A percentile compares a stretch with the other conserved stretches of the same genome.
Evolutionary conservation across 371 early-diverging fungal genomes (phyloP).

Genomic region (Actinomortierella wolfii): DNA sequence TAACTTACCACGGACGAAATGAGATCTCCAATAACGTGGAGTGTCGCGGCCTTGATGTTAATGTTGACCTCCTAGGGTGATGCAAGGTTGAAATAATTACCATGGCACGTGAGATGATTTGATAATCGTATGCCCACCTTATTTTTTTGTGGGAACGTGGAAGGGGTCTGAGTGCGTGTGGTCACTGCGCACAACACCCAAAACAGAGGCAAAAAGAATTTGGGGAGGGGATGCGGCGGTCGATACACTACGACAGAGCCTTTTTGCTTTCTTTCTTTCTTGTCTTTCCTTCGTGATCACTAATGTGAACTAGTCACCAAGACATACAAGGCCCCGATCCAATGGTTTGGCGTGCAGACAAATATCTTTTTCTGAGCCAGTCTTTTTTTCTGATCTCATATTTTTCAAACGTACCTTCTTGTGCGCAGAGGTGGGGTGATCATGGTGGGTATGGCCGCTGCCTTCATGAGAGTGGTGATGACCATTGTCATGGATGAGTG

Average conservation of each 20-base stretch:
- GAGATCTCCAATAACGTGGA: slow-evolving; percentile 88
- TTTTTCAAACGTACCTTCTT: slow-evolving; percentile 29
- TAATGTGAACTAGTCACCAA: too few relatives aligned
- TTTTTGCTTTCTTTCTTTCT: too few relatives aligned
- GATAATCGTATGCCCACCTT: too few relatives aligned
- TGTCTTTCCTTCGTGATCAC: too few relatives aligned
- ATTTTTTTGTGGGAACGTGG: too few relatives aligned
- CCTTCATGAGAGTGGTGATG: slow-evolving; percentile 32
- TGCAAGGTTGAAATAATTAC: slow-evolving; percentile 1
- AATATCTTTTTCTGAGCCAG: slow-evolving; percentile 4
- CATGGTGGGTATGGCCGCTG: slow-evolving; percentile 8
- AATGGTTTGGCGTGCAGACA: not conserved
- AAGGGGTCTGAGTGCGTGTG: too few relatives aligned
- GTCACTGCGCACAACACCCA: not conserved
- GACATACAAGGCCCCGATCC: not conserved
- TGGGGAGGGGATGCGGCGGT: too few relatives aligned
- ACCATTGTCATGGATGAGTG: slow-evolving; percentile 32
- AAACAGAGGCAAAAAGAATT: too few relatives aligned
- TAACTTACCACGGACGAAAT: slow-evolving; percentile 66
- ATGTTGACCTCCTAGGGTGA: slow-evolving; percentile 59
- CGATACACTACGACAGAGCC: too few relatives aligned
- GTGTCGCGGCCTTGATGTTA: slow-evolving; percentile 73
- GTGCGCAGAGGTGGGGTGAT: slow-evolving; percentile 13
- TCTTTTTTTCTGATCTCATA: slow-evolving; percentile 1
- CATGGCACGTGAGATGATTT: not conserved